A percentile compares a stretch with the other conserved stretches of the same genome.
phyloP scores from a whole-genome alignment of 306 rosid species.

The Datisca glomerata region DNA sequence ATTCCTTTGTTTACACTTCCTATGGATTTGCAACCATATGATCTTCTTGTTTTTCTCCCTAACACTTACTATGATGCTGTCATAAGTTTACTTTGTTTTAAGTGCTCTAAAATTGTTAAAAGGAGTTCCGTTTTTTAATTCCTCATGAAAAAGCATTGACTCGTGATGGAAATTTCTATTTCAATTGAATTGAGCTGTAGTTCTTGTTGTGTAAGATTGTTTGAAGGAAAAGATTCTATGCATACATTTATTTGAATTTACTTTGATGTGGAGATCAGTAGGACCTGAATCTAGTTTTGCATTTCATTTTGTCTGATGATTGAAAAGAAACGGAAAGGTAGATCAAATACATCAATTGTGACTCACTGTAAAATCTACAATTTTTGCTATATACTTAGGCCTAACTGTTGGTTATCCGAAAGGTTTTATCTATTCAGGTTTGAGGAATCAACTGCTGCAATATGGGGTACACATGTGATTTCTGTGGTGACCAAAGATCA shows the following conservation, averaged over 20 bases:
- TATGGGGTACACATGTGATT: constrained; percentile 89
- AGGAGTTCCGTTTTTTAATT: constrained; percentile 1
- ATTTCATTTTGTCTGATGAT: too few relatives aligned
- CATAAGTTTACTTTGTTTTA: not conserved
- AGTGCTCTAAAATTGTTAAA: constrained; percentile 1
- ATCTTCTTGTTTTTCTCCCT: not conserved
- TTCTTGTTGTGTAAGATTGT: too few relatives aligned
- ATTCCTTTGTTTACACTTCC: not conserved
- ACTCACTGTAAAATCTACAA: constrained; percentile 7
- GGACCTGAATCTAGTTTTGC: too few relatives aligned
- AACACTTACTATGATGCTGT: not conserved
- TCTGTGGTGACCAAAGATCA: constrained; percentile 79
- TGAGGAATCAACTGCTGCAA: constrained; percentile 15
- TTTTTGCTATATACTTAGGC: constrained; percentile 2
- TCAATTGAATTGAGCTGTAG: too few relatives aligned
- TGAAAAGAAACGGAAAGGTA: too few relatives aligned
- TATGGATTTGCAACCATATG: constrained; percentile 2
- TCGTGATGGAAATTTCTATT: too few relatives aligned
- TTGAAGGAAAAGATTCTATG: too few relatives aligned
- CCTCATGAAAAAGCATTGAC: too few relatives aligned
- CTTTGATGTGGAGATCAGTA: too few relatives aligned
- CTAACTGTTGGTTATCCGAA: constrained; percentile 13
- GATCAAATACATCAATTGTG: too few relatives aligned
- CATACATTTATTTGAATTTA: too few relatives aligned
- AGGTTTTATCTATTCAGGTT: constrained; percentile 17